Conservation (phyloP, 768 basidiomycete genomes). For the Xanthoconium stramineum region DNA sequence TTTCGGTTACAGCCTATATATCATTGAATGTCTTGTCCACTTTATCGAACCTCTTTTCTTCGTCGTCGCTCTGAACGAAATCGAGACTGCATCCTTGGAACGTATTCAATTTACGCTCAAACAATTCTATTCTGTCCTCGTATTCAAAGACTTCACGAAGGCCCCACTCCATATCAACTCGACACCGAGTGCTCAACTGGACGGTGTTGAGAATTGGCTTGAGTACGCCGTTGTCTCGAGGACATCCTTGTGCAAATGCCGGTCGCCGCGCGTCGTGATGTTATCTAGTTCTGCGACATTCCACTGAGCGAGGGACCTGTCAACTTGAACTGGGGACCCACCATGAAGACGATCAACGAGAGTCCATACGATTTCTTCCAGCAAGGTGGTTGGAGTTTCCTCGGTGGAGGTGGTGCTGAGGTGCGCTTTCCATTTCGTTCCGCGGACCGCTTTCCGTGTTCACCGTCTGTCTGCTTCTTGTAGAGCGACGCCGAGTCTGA, state of each 20-base stretch:
- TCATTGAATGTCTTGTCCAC: slow-evolving; percentile 97
- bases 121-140: slow-evolving; percentile 86
- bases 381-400: no score
- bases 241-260: background rate
- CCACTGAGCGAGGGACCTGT: slow-evolving; percentile 94
- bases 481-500: no score
- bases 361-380: no score
- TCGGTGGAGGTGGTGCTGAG: no score
- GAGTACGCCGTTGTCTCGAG: slow-evolving; percentile 58
- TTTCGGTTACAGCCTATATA: slow-evolving; percentile 94
- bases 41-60: slow-evolving; percentile 95
- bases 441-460: slow-evolving; percentile 31
- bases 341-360: no score
- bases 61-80: slow-evolving; percentile 90
- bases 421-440: slow-evolving; percentile 39
- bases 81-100: slow-evolving; percentile 95
- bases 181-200: slow-evolving; percentile 84
- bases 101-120: slow-evolving; percentile 94
- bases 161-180: slow-evolving; percentile 96
- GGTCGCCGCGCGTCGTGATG: background rate
- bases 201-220: slow-evolving; percentile 98
- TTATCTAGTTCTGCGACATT: slow-evolving; percentile 87
- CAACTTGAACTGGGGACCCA: slow-evolving; percentile 97
- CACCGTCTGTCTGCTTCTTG: no score
- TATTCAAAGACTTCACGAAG: slow-evolving; percentile 58